Base-by-base conservation (phyloP, 192 early-diverging fungal species). In the Backusella tarrabulga region DNA sequence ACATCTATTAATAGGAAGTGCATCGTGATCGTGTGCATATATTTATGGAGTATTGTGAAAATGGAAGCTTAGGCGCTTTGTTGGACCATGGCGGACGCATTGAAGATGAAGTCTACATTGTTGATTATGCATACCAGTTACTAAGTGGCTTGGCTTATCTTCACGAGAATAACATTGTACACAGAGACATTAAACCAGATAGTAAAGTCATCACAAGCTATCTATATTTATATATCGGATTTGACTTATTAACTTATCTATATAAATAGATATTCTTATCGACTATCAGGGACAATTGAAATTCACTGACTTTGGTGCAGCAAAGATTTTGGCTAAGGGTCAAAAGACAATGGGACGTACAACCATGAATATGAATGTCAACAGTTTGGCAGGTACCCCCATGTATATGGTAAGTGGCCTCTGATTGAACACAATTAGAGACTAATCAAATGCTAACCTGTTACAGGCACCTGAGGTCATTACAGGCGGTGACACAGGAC, bases 1-100 rank as follows among this genome's bases (percentile, higher is more conserved):
- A 42, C 14, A 17, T 34, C 19, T 34, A 17, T 50, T 63, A 23
- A 9, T 79, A 79, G 78, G 96, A 97, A 78, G 95, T 97, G 26
- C 95, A 95, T 80, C 88, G 95, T 74, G 95, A 97, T 70, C 94
- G 91, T 82, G 92, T 96, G 9, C 91, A 91, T 67, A 86, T 95
- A 71, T 97, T 97, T 82, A 97, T 97, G 96, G 96, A 97, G 81
- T 93, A 94, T 74, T 96, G 94, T 80, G 87, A 91, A 50, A 88
- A 90, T 38, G 93, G 94, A 36, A 91, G 91, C 74, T 77, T 97
- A 60, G 88, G 90, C 1, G 85, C 87, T 40, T 73, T 95, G 26
- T 80, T 97, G 42, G 94, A 96, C 68, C 91, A 95, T 76, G 93
- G 93, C 32, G 94, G 94, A 21, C 87, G 92, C 35, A 88, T 96